Evolutionary conservation across 441 rosid species (phyloP).

Genomic region (Croton laevigatus): DNA sequence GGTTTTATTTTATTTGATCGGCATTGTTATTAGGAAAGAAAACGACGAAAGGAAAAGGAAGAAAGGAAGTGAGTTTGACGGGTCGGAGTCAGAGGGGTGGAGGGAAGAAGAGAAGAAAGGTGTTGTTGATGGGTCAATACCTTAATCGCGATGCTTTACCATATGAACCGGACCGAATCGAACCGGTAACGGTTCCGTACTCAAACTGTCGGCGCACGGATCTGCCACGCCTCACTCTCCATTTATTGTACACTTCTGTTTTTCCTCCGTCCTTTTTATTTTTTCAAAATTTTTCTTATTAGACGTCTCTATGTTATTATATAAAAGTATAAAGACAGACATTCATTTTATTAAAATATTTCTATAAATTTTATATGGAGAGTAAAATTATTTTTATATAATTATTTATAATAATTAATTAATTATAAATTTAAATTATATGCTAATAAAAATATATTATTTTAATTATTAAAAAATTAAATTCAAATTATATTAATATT

Average conservation of each 20-base stretch:
- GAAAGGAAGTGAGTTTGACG: conserved; percentile 4
- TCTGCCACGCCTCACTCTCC: conserved; percentile 5
- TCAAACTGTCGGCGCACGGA: neutral
- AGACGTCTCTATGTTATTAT: neutral
- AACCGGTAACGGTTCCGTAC: neutral
- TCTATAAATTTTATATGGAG: too few relatives aligned
- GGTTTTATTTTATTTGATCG: neutral
- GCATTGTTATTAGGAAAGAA: neutral
- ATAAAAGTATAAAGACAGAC: too few relatives aligned
- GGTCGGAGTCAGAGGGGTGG: conserved; percentile 11
- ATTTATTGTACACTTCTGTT: neutral
- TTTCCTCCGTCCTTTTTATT: neutral
- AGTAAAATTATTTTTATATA: too few relatives aligned
- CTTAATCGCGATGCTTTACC: conserved; percentile 19
- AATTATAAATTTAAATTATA: too few relatives aligned
- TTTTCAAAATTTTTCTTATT: neutral
- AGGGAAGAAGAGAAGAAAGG: neutral
- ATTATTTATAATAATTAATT: too few relatives aligned
- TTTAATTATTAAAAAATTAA: too few relatives aligned
- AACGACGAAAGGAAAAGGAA: neutral
- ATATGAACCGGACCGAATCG: conserved; percentile 6
- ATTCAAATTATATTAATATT: too few relatives aligned
- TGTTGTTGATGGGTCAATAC: conserved; percentile 15
- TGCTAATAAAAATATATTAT: too few relatives aligned
- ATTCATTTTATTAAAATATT: too few relatives aligned